These are phyloP conservation scores for Sophora flavescens DNA, from an alignment of 306 rosid genomes.

Conservation along the genomic window DNA sequence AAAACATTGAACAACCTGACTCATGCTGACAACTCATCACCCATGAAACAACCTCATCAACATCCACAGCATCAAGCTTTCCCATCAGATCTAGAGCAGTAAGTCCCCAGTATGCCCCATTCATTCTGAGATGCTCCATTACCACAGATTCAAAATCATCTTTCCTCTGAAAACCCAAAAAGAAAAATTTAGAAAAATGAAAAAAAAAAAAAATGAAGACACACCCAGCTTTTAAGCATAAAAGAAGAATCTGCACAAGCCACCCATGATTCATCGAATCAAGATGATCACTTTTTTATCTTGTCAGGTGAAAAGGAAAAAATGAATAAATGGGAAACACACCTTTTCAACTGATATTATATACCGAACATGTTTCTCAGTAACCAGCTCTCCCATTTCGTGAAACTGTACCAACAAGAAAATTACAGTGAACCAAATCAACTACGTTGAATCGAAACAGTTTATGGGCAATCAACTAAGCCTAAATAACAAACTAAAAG, in stretches of 20 bases:
- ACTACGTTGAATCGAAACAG: not conserved
- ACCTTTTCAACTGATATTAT: constrained; percentile 82
- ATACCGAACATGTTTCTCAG: constrained; percentile 75
- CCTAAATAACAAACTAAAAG: not conserved
- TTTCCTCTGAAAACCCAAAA: constrained; percentile 62
- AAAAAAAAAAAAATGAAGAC: not conserved
- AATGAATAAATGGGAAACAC: constrained; percentile 9
- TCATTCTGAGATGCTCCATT: constrained; percentile 92
- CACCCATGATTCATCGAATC: constrained; percentile 19
- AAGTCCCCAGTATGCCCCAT: constrained; percentile 94
- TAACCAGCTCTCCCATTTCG: constrained; percentile 75
- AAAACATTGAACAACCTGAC: constrained; percentile 60
- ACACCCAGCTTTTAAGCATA: not conserved
- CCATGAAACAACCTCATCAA: constrained; percentile 79
- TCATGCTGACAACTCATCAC: constrained; percentile 79
- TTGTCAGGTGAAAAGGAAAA: not conserved
- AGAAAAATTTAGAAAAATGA: not conserved
- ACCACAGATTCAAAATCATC: constrained; percentile 80
- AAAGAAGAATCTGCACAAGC: constrained; percentile 22
- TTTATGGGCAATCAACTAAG: not conserved
- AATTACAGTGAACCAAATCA: not conserved
- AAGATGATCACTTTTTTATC: not conserved
- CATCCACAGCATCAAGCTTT: constrained; percentile 72
- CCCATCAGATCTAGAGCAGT: constrained; percentile 79
- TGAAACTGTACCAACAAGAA: constrained; percentile 39